These are phyloP conservation scores for Rhynchospora pubera DNA, from an alignment of 176 grass and related monocot species.

Conservation along the genomic window DNA sequence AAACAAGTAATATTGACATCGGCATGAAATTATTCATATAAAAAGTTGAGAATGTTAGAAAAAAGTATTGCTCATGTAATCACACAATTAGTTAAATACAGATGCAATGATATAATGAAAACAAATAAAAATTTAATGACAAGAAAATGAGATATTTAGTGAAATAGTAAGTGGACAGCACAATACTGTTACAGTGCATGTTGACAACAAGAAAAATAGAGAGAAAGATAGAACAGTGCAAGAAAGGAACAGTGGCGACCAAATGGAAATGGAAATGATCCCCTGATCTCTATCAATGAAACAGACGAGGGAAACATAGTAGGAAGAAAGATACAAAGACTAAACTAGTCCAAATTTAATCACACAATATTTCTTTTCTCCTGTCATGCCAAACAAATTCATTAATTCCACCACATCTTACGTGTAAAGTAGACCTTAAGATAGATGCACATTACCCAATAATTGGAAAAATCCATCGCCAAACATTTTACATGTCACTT, in stretches of 20 bases:
- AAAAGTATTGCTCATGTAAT: no score
- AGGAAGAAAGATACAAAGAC: not conserved
- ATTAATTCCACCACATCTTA: slow-evolving; percentile 1
- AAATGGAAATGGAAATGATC: not conserved
- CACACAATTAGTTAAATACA: no score
- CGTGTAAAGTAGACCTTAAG: slow-evolving; percentile 18
- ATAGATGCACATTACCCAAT: slow-evolving; percentile 9
- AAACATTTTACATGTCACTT: not conserved
- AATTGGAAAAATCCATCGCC: not conserved
- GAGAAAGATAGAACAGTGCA: no score
- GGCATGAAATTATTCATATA: no score
- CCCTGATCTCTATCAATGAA: not conserved
- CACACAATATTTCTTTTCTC: not conserved
- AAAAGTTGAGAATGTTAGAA: no score
- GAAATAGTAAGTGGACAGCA: not conserved
- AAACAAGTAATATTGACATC: no score
- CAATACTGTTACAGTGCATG: not conserved
- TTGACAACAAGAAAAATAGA: not conserved
- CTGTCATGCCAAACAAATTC: slow-evolving; percentile 12
- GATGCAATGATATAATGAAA: no score
- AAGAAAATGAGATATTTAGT: not conserved
- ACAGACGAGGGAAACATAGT: not conserved
- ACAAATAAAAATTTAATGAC: no score
- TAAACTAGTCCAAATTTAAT: not conserved
- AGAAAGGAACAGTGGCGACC: not conserved